Conservation (phyloP, 495 filamentous ascomycete species). For the Aspergillus ellipticus region DNA sequence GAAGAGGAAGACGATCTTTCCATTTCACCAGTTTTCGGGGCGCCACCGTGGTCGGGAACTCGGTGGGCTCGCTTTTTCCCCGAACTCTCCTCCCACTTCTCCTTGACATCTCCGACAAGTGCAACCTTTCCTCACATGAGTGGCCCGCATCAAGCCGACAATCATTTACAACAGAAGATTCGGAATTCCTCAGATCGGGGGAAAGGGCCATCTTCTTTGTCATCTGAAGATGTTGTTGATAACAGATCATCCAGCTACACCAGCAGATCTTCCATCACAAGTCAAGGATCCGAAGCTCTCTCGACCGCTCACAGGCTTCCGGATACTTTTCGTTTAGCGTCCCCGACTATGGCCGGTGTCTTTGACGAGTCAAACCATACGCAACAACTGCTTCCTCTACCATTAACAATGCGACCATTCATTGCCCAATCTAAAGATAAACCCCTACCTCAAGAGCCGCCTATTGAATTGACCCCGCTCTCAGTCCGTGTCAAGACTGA, state of each 20-base stretch:
- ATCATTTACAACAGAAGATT: background rate
- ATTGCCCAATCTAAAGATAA: slow-evolving; percentile 37
- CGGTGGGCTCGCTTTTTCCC: slow-evolving; percentile 31
- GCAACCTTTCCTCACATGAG: background rate
- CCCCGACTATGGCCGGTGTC: slow-evolving; percentile 37
- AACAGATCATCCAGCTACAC: slow-evolving; percentile 37
- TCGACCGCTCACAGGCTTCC: slow-evolving; percentile 14
- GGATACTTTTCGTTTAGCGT: slow-evolving; percentile 35
- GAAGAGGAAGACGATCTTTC: slow-evolving; percentile 17
- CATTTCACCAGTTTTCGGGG: slow-evolving; percentile 29
- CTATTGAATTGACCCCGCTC: slow-evolving; percentile 29
- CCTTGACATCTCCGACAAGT: slow-evolving; percentile 21
- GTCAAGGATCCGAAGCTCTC: slow-evolving; percentile 17
- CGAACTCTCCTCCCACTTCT: slow-evolving; percentile 29
- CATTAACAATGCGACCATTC: slow-evolving; percentile 16
- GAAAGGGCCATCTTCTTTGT: slow-evolving; percentile 18
- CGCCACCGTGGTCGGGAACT: slow-evolving; percentile 16
- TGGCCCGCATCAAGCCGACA: background rate
- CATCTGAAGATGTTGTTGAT: slow-evolving; percentile 23
- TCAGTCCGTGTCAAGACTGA: slow-evolving; percentile 19
- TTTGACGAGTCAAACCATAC: slow-evolving; percentile 33
- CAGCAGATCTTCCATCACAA: slow-evolving; percentile 32
- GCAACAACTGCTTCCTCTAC: slow-evolving; percentile 4
- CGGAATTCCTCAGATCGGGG: slow-evolving; percentile 3
- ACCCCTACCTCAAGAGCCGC: slow-evolving; percentile 46